A percentile compares a stretch with the other conserved stretches of the same genome.
These are phyloP conservation scores for Coemansia sp. DNA, from an alignment of 192 early-diverging fungal species.

Conservation along the genomic window DNA sequence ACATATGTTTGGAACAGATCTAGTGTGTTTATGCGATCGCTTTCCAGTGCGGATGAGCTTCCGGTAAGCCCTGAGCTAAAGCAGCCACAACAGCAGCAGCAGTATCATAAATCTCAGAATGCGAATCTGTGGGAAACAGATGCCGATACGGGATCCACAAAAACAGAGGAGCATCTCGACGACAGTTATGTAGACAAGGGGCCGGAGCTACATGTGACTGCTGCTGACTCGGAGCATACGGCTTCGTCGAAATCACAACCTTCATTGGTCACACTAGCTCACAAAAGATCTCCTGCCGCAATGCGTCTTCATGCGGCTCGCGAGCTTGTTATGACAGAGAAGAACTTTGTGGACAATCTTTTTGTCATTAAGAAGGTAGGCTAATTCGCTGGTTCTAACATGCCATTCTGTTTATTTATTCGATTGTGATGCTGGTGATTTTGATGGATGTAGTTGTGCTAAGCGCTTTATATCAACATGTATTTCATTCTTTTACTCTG, in stretches of 20 bases:
- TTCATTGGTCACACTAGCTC: neutral
- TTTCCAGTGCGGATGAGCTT: conserved; percentile 48
- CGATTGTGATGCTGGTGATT: neutral
- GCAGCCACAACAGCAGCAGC: conserved; percentile 4
- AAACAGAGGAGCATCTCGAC: conserved; percentile 16
- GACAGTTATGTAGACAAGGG: neutral
- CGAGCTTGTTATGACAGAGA: conserved; percentile 55
- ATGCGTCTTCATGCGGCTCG: conserved; percentile 52
- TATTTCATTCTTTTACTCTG: neutral
- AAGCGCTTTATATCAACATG: neutral
- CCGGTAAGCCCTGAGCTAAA: conserved; percentile 9
- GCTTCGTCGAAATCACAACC: neutral
- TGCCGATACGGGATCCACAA: conserved; percentile 23
- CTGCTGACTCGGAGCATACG: neutral
- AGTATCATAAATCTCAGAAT: neutral
- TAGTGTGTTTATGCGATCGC: conserved; percentile 46
- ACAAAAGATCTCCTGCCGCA: conserved; percentile 35
- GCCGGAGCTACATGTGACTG: neutral
- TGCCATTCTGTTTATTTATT: neutral
- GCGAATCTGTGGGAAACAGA: conserved; percentile 16
- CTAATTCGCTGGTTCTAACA: neutral
- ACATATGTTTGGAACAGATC: conserved; percentile 53
- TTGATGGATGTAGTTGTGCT: neutral
- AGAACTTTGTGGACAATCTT: conserved; percentile 56
- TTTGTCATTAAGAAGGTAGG: conserved; percentile 55